Base-by-base conservation (phyloP, 2,329 filamentous ascomycete genomes). In the Neofusicoccum umdonicola region DNA sequence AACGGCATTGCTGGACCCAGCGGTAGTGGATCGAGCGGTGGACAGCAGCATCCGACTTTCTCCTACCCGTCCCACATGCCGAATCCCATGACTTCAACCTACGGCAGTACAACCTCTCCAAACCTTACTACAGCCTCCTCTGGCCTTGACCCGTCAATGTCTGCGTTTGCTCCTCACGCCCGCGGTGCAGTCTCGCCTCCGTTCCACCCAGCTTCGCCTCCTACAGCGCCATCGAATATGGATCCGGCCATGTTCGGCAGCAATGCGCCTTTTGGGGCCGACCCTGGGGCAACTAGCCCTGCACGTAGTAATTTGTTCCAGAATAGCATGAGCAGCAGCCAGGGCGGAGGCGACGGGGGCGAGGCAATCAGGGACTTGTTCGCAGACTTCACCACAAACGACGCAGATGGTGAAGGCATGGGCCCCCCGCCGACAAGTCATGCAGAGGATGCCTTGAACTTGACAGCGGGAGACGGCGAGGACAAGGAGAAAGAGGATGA, bases 161-260 rank as follows among this genome's bases (percentile, higher is more conserved):
- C 62, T n/a, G 47, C 52, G 27, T 65, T 65, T 34, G 63, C 57
- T 12, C 62, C 51, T 4, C 54, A 62, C 12, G 45, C 56, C 27
- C 56, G 48, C 9, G 45, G 54, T 9, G 54, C 41, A 12, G 57
- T 41, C n/a, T 62, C 57, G 5, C 57, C 64, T 3, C 64, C 57
- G 2, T 62, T 65, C 41, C 39, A 62, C 17, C 60, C 64, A 11
- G 45, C 50, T 13, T 62, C 47, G 13, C 64, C 64, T 3, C 34
- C 62, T 2, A 57, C 57, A 37, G 45, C 54, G 7, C 56, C 63
- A 4, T 50, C 63, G 7, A 65, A 65, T 4, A 72, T 77, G 27
- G 75, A 77, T 48, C 75, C 75, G n/a, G 74, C 73, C 1, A 71
- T 77, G 9, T 77, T 77, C 47, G 74, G 76, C 39, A 72, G 71